Evolutionary conservation across 768 basidiomycete genomes (phyloP).

Genomic region (Coprinopsis cinerea): DNA sequence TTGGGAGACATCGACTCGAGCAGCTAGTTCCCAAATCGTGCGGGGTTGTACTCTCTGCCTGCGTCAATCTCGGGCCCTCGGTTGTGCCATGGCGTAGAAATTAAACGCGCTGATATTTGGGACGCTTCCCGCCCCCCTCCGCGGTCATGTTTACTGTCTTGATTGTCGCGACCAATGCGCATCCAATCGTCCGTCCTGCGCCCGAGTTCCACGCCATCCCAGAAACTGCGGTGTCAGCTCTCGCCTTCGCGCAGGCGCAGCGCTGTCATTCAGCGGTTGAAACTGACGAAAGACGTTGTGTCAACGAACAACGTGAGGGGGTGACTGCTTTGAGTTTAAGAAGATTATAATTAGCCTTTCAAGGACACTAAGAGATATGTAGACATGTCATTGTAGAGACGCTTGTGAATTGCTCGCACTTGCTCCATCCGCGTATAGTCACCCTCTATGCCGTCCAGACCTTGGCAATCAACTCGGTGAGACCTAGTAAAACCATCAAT

Average conservation of each 20-base stretch:
- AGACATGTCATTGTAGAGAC: conserved; percentile 1
- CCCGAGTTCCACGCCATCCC: too few species aligned
- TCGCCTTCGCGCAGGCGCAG: too few species aligned
- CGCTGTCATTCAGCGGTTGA: too few species aligned
- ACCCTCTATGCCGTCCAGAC: conserved; percentile 67
- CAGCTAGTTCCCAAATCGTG: too few species aligned
- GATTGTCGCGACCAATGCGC: too few species aligned
- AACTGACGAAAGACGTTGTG: too few species aligned
- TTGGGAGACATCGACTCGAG: not conserved
- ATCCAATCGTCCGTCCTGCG: too few species aligned
- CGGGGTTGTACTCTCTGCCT: too few species aligned
- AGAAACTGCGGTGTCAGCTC: too few species aligned
- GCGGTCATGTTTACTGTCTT: not conserved
- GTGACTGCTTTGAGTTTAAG: too few species aligned
- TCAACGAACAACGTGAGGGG: too few species aligned
- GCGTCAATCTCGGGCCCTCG: not conserved
- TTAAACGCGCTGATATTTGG: not conserved
- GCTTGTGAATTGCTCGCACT: not conserved
- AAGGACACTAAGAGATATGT: not conserved
- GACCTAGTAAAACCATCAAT: conserved; percentile 39
- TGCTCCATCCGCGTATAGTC: not conserved
- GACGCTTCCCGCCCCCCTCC: not conserved
- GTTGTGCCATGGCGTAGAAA: not conserved
- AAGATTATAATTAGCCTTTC: conserved; percentile 1
- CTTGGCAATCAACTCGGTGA: conserved; percentile 79